Evolutionary conservation across 2,329 filamentous ascomycete genomes (phyloP), one percentile per base, ranked within the genome.

Genomic region (Dactylellina drechsleri): DNA sequence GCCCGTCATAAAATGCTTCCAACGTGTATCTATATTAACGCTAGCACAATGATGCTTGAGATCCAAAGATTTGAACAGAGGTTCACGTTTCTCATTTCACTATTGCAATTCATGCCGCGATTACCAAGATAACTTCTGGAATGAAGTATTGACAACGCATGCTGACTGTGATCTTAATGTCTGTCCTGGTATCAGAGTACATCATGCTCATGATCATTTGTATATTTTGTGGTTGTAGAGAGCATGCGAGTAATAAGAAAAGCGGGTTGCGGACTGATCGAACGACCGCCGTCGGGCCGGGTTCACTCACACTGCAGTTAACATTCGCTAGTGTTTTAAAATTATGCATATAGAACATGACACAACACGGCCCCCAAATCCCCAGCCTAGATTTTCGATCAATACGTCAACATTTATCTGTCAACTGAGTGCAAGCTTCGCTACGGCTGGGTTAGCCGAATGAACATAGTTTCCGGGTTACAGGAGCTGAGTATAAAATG

Each of bases 201-300:
- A n/a, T n/a, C n/a, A n/a, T n/a, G n/a, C n/a, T n/a, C n/a, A n/a
- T 10, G 13, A 45, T 16, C 41, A 16, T 15, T 45, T 15, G 4
- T 45, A 16, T 16, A 45, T 3, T 45, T 45, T 16, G 4, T 4
- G 41, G 12, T 20, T 28, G 50, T 20, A 10, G 2, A 54, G 10
- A 54, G 3, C 3, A 7, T 7, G 26, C 26, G 3, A 28, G 7
- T 3, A 28, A 28, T 28, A 4, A 28, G 7, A 28, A 28, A 28
- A 28, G 26, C 26, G 13, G 20, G 41, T 52, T 20, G 28, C 67
- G 67, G 67, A 72, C 67, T 60, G 36, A 60, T 66, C 23, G 43
- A 26, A 45, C 60, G 66, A 66, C 36, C 67, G 53, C 67, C 67
- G 67, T 72, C 67, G 67, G 67, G 53, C 67, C 67, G 67, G 50